Evolutionary conservation across 208 protist genomes (phyloP).

Genomic region (Trichomonas gallinae): DNA sequence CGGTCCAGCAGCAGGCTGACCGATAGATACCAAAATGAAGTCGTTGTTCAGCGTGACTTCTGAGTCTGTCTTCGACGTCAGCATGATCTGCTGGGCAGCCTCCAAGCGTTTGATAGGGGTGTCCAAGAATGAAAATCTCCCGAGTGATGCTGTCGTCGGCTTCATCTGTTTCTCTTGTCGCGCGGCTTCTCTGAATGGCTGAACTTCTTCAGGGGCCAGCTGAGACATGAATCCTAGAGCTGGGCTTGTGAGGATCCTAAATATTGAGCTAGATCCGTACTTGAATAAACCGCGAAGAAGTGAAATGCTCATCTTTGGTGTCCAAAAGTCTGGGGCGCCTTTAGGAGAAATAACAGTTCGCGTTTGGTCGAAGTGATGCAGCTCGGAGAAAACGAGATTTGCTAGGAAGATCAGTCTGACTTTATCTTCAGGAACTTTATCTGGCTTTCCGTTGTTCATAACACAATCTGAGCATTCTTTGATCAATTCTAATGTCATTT

Average conservation of each 20-base stretch:
- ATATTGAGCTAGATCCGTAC: neutral
- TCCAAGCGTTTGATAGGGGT: neutral
- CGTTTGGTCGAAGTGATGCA: neutral
- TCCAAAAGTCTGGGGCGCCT: neutral
- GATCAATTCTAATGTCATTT: neutral
- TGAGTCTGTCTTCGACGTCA: neutral
- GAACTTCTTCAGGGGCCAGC: neutral
- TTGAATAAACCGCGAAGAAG: neutral
- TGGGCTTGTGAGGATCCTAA: neutral
- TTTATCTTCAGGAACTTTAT: neutral
- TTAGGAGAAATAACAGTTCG: neutral
- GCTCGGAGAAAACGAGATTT: neutral
- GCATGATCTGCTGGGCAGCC: neutral
- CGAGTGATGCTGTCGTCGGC: neutral
- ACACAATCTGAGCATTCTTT: neutral
- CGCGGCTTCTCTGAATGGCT: neutral
- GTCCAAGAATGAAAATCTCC: neutral
- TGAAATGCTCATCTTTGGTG: neutral
- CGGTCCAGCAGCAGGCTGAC: neutral
- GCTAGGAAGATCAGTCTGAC: neutral
- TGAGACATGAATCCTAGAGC: neutral
- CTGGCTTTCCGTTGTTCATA: neutral
- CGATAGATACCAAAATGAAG: neutral
- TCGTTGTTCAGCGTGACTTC: neutral
- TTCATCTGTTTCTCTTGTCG: neutral